Base-by-base conservation (phyloP, 768 basidiomycete genomes). In the Russula griseocarnosa region DNA sequence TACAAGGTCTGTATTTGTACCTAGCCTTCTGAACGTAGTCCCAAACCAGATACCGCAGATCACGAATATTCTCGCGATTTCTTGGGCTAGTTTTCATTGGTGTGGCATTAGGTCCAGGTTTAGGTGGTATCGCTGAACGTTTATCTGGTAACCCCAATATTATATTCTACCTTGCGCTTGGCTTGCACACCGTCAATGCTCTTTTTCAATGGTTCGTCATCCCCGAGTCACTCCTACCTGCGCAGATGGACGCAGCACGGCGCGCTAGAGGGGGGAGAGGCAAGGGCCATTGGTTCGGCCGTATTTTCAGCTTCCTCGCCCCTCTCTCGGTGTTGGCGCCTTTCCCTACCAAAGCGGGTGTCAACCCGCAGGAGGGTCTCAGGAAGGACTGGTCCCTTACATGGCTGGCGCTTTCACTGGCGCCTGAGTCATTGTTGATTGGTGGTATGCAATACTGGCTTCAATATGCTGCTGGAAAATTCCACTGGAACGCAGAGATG, bases 171-270 rank as follows among this genome's bases (percentile, higher is more conserved):
- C 68, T 86, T 52, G 82, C 87, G 10, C 72, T 78, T 5, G 66
- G 71, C 10, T 63, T 84, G 8, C 86, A 89, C 66, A 26, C 79
- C 26, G 9, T 83, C 51, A 85, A 82, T 67, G 72, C 81, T 1
- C 54, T 79, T 47, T 67, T 85, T 53, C 70, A 84, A 30, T 80
- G 83, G 73, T 74, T 86, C 62, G 30, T 91, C 65, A 70, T 95
- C 54, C 94, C 94, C 0, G 93, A 97, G 73, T 91, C 92, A 0
- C 79, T 94, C 1, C 82, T 86, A 11, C 70, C 73, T 40, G 75
- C 72, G 26, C 75, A 77, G 40, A 60, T 76, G 55, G 71, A 55
- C 69, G 69, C 60, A 66, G 68, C 61, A 60, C 69, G 47, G 70
- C 72, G 63, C 46, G 66, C 59, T 44, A 66, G 57, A 56, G 64